phyloP scores from a whole-genome alignment of 139 green algal genomes.

The Coelastrella sp. region DNA sequence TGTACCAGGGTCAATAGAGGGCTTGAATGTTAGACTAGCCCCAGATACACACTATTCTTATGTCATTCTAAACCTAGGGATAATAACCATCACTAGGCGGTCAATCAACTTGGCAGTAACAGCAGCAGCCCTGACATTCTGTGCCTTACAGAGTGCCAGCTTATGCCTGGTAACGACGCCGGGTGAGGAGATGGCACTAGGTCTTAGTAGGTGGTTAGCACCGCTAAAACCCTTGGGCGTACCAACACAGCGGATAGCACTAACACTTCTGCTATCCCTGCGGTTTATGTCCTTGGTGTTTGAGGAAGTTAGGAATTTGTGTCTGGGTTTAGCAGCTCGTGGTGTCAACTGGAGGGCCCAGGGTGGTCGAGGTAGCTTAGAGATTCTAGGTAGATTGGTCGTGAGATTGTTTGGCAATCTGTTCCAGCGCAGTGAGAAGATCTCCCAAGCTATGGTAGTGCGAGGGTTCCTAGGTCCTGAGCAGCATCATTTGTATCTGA shows the following conservation, averaged over 20 bases:
- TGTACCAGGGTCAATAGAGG: constrained; percentile 53
- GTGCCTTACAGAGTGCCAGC: constrained; percentile 79
- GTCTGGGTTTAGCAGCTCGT: constrained; percentile 81
- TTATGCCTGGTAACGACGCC: constrained; percentile 87
- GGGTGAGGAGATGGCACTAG: constrained; percentile 82
- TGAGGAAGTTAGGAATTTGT: constrained; percentile 88
- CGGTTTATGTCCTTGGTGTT: constrained; percentile 92
- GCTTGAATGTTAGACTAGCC: constrained; percentile 48
- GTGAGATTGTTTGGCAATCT: constrained; percentile 81
- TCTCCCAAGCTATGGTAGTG: constrained; percentile 80
- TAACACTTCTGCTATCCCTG: constrained; percentile 90
- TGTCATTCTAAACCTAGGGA: constrained; percentile 76
- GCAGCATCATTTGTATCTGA: constrained; percentile 73
- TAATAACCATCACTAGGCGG: constrained; percentile 80
- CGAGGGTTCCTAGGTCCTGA: constrained; percentile 77
- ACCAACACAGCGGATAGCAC: constrained; percentile 67
- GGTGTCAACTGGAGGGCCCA: constrained; percentile 80
- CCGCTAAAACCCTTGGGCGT: constrained; percentile 73
- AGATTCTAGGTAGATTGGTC: constrained; percentile 61
- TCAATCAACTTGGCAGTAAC: constrained; percentile 81
- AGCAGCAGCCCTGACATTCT: constrained; percentile 78
- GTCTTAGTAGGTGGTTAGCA: constrained; percentile 68
- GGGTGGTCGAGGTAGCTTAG: constrained; percentile 60
- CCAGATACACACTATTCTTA: constrained; percentile 69
- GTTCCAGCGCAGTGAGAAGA: constrained; percentile 73